phyloP scores from a whole-genome alignment of 129 eudicot genomes.

The Escallonia rubra region DNA sequence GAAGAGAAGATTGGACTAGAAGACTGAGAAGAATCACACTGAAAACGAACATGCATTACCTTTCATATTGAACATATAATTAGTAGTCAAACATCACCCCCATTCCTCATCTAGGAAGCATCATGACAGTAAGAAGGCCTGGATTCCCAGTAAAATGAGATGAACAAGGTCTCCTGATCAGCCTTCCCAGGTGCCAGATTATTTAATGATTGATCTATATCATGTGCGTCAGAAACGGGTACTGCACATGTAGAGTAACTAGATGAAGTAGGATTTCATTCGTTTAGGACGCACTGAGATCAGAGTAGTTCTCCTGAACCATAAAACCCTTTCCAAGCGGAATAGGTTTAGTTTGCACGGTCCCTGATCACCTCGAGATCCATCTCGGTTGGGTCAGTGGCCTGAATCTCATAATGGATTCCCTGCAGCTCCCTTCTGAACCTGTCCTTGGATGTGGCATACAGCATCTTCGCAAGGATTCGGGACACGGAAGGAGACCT shows the following conservation, averaged over 20 bases:
- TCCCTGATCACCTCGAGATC: slow-evolving; percentile 26
- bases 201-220: slow-evolving; percentile 10
- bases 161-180: slow-evolving; percentile 15
- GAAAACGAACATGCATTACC: too few relatives aligned
- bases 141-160: too few relatives aligned
- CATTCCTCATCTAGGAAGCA: too few relatives aligned
- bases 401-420: slow-evolving; percentile 35
- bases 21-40: too few relatives aligned
- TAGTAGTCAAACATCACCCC: too few relatives aligned
- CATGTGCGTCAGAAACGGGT: slow-evolving; percentile 3
- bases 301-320: not conserved
- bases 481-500: slow-evolving; percentile 29
- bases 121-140: too few relatives aligned
- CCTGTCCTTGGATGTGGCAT: slow-evolving; percentile 22
- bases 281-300: not conserved
- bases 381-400: slow-evolving; percentile 33
- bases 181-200: slow-evolving; percentile 23
- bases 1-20: too few relatives aligned
- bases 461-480: slow-evolving; percentile 27
- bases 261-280: not conserved
- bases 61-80: too few relatives aligned
- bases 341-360: slow-evolving; percentile 24
- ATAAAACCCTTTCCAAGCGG: not conserved
- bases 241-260: not conserved
- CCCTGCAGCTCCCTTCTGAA: slow-evolving; percentile 23